Evolutionary conservation across 495 filamentous ascomycete species (phyloP).

Genomic region (Lepidopterella palustris): DNA sequence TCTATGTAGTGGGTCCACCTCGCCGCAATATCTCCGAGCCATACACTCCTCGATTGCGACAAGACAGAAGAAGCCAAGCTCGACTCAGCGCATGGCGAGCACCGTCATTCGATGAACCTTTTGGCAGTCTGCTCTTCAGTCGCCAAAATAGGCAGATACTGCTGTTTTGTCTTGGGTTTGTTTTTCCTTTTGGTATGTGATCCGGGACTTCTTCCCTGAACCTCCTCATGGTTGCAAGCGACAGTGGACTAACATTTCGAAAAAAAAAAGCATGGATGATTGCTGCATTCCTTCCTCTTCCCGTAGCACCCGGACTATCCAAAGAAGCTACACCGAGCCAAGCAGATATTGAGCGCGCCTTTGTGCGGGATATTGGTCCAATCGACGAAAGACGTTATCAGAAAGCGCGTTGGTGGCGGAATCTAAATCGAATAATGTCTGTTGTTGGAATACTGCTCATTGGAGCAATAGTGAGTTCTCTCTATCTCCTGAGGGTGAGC

Average conservation of each 20-base stretch:
- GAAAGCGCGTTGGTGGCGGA: slow-evolving; percentile 90
- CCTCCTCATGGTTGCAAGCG: too few relatives aligned
- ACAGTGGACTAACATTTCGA: slow-evolving; percentile 2
- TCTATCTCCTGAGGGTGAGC: background rate
- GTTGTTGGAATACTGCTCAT: slow-evolving; percentile 71
- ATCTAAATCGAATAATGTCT: slow-evolving; percentile 81
- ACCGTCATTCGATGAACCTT: slow-evolving; percentile 60
- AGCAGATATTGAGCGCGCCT: slow-evolving; percentile 30
- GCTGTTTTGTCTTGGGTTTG: slow-evolving; percentile 81
- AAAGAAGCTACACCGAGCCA: slow-evolving; percentile 20
- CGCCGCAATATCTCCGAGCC: slow-evolving; percentile 20
- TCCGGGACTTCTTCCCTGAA: too few relatives aligned
- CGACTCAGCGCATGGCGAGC: slow-evolving; percentile 48
- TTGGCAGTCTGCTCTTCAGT: slow-evolving; percentile 52
- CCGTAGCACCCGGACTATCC: slow-evolving; percentile 33
- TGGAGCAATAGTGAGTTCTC: slow-evolving; percentile 58
- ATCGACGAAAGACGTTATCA: slow-evolving; percentile 48
- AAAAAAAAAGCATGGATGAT: slow-evolving; percentile 66
- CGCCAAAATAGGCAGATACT: slow-evolving; percentile 75
- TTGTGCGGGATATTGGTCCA: slow-evolving; percentile 28
- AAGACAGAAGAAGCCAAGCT: slow-evolving; percentile 50
- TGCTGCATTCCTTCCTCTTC: slow-evolving; percentile 75
- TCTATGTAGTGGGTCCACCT: slow-evolving; percentile 21
- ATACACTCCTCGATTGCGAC: slow-evolving; percentile 71
- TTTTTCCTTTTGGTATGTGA: slow-evolving; percentile 69